These are phyloP conservation scores for Globisporangium carolinianum DNA, from an alignment of 352 stramenopile genomes.

Conservation along the genomic window DNA sequence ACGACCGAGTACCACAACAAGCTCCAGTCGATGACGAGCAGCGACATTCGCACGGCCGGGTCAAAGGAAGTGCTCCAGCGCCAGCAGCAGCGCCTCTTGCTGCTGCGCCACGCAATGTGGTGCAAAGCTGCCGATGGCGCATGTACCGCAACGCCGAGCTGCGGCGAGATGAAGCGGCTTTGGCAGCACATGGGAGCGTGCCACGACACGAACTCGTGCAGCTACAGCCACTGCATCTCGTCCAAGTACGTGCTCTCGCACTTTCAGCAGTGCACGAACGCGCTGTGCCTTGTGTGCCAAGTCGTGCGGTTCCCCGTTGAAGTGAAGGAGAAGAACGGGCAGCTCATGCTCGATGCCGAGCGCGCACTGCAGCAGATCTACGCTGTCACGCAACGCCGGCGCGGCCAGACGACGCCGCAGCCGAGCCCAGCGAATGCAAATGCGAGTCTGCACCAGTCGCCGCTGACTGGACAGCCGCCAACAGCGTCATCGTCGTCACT, in stretches of 20 bases:
- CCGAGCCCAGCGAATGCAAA: conserved; percentile 2
- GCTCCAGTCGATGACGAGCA: conserved; percentile 71
- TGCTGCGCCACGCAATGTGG: conserved; percentile 97
- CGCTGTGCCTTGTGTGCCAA: conserved; percentile 96
- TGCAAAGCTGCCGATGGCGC: conserved; percentile 92
- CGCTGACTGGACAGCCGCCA: neutral
- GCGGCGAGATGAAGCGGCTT: conserved; percentile 96
- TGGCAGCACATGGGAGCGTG: conserved; percentile 98
- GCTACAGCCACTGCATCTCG: conserved; percentile 97
- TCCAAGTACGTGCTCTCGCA: conserved; percentile 99
- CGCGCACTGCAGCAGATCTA: conserved; percentile 75
- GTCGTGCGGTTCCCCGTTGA: conserved; percentile 97
- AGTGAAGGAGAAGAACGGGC: conserved; percentile 86
- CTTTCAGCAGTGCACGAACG: conserved; percentile 98
- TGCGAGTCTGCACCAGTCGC: neutral
- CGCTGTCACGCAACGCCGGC: conserved; percentile 55
- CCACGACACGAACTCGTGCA: conserved; percentile 94
- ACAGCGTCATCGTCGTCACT: too few species aligned
- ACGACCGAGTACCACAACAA: conserved; percentile 83
- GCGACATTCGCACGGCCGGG: conserved; percentile 58
- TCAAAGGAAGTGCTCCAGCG: conserved; percentile 95
- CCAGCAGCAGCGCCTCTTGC: conserved; percentile 96
- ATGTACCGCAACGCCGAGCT: conserved; percentile 94
- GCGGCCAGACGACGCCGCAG: conserved; percentile 11
- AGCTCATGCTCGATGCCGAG: conserved; percentile 78